These are phyloP conservation scores for Dothistroma septosporum DNA, from an alignment of 2,329 filamentous ascomycete genomes.

Conservation along the genomic window DNA sequence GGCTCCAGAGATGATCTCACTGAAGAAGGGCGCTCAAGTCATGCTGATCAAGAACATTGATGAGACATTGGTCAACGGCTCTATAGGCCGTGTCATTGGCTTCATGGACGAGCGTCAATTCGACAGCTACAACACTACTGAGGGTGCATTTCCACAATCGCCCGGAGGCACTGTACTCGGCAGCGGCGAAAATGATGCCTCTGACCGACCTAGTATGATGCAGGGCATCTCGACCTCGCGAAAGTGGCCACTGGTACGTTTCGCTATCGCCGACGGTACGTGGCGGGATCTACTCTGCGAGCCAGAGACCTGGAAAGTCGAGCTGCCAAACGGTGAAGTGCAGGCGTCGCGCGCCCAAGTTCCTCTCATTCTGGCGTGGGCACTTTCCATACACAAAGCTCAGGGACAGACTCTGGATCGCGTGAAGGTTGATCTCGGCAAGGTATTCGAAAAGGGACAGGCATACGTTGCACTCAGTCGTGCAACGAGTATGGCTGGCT, in stretches of 20 bases:
- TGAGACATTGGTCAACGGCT: conserved; percentile 88
- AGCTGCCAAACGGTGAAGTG: conserved; percentile 90
- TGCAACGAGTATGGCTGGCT: conserved; percentile 78
- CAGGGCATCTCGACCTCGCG: conserved; percentile 48
- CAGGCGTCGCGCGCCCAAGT: conserved; percentile 74
- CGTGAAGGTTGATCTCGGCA: conserved; percentile 89
- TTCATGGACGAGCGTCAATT: conserved; percentile 67
- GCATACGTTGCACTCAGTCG: conserved; percentile 95
- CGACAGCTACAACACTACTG: conserved; percentile 32
- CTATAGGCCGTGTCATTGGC: conserved; percentile 75
- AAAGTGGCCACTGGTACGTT: conserved; percentile 79
- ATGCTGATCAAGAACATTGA: conserved; percentile 99
- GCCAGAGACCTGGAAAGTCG: conserved; percentile 91
- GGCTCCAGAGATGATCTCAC: conserved; percentile 72
- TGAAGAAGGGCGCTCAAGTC: conserved; percentile 92
- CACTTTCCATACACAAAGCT: conserved; percentile 94
- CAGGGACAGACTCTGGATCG: conserved; percentile 91
- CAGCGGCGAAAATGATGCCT: conserved; percentile 9
- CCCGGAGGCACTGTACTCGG: conserved; percentile 33
- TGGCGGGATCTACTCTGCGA: conserved; percentile 73
- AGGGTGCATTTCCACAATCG: conserved; percentile 22
- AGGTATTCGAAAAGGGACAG: conserved; percentile 94
- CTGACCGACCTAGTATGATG: conserved; percentile 50
- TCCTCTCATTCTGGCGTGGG: conserved; percentile 93
- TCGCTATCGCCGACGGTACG: conserved; percentile 73